Base-by-base conservation (phyloP, 345 rosid species). In the Aethionema arabicum region DNA sequence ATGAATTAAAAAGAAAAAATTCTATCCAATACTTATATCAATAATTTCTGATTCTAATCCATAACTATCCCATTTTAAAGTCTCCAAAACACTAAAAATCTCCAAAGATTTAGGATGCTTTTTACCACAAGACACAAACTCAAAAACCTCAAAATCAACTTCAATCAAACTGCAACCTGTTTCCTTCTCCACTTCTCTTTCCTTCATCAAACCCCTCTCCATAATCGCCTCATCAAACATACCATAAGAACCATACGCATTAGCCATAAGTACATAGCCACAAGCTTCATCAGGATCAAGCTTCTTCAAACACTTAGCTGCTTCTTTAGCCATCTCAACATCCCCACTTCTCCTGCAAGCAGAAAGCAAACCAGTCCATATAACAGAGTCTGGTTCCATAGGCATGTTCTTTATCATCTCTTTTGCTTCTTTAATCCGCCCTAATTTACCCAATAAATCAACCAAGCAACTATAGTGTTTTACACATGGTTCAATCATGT, bases 131-230 rank as follows among this genome's bases (percentile, higher is more conserved):
- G 95, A 79, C 29, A 87, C 70, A 63, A 92, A 89, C 78, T 89
- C 96, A 15, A 85, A 86, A 73, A 89, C 84, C 63, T 89, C 82
- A 0, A 83, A 84, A 51, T 77, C 69, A 30, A 89, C 80, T 74
- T 92, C 96, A 59, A 84, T 87, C 58, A 66, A 82, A 72, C 96
- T 89, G 68, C 85, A 81, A 12, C 90, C 96, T 7, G 85, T 87
- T 67, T 78, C 81, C 69, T 83, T 89, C 69, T 80, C 81, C 53
- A 80, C 58, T 36, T 68, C 60, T 52, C 68, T 80, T 67, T 69
- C 79, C 70, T 82, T 85, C 87, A 88, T 75, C 47, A 59, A 65
- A 75, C 65, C 11, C 61, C 95, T 88, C 59, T 77, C 80, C 69
- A 56, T 63, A 51, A 79, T 47, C 8, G 96, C 91, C 58, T 87